Evolutionary conservation across 2,329 filamentous ascomycete species (phyloP).

Genomic region (Chaetomiaceae sp.): DNA sequence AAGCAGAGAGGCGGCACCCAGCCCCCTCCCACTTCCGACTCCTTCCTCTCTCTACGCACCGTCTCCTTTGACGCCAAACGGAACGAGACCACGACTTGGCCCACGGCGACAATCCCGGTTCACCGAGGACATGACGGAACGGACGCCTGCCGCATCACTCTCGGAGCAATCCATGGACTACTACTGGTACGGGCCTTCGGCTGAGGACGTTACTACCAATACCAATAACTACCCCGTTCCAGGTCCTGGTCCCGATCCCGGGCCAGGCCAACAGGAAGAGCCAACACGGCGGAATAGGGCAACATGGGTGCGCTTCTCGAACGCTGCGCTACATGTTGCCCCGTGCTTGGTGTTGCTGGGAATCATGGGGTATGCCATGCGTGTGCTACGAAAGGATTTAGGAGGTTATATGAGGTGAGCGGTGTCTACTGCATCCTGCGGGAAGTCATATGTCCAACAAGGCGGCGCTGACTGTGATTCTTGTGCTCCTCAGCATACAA

Average conservation of each 20-base stretch:
- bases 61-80: not conserved
- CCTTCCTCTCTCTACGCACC: constrained; percentile 4
- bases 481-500: constrained; percentile 23
- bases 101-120: constrained; percentile 26
- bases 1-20: not conserved
- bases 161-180: constrained; percentile 22
- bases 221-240: not conserved
- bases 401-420: constrained; percentile 14
- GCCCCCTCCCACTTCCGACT: not conserved
- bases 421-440: too few species aligned
- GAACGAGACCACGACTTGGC: constrained; percentile 8
- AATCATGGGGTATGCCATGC: constrained; percentile 17
- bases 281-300: not conserved
- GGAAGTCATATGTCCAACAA: not conserved
- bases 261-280: too few species aligned
- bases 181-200: constrained; percentile 10
- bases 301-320: constrained; percentile 14
- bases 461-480: not conserved
- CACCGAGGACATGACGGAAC: constrained; percentile 30
- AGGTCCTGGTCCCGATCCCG: not conserved
- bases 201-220: constrained; percentile 6
- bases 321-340: constrained; percentile 19
- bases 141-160: constrained; percentile 29
- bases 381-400: constrained; percentile 5
- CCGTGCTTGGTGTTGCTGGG: constrained; percentile 22